Percentiles rank a stretch among this genome's conserved stretches.
Evolutionary conservation across 257 asterid genomes (phyloP).

Genomic region (Nicotiana knightiana): DNA sequence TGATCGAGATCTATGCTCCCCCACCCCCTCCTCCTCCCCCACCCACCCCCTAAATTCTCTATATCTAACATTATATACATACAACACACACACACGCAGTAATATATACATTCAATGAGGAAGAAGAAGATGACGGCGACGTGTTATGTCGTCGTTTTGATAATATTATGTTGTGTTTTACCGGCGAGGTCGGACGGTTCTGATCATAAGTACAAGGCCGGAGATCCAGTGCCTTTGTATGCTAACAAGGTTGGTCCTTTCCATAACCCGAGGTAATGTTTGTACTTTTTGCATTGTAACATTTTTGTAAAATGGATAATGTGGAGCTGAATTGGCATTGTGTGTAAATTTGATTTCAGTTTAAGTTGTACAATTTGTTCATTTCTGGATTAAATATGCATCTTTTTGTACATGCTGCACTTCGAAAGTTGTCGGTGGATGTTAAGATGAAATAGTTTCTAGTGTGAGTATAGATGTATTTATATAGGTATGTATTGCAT

Average conservation of each 20-base stretch:
- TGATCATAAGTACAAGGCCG: constrained; percentile 67
- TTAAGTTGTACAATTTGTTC: not conserved
- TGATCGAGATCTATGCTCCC: constrained; percentile 4
- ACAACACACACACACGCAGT: not conserved
- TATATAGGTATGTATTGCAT: not conserved
- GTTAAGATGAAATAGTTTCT: not conserved
- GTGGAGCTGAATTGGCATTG: not conserved
- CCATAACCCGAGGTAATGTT: constrained; percentile 67
- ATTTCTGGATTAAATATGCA: not conserved
- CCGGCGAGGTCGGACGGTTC: constrained; percentile 60
- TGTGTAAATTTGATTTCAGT: not conserved
- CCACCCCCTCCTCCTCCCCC: not conserved
- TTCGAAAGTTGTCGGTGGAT: not conserved
- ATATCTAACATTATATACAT: not conserved
- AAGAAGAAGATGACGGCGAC: constrained; percentile 14
- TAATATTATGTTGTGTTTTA: constrained; percentile 9
- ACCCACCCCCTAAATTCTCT: not conserved
- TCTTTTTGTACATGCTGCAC: not conserved
- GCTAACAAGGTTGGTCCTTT: constrained; percentile 92
- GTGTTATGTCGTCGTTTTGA: constrained; percentile 24
- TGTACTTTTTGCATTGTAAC: not conserved
- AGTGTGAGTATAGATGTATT: not conserved
- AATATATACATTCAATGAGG: constrained; percentile 2
- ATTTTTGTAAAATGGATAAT: not conserved
- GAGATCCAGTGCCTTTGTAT: constrained; percentile 72